Base-by-base conservation (phyloP, 805 yeast genomes). In the Suhomyces canberraensis region DNA sequence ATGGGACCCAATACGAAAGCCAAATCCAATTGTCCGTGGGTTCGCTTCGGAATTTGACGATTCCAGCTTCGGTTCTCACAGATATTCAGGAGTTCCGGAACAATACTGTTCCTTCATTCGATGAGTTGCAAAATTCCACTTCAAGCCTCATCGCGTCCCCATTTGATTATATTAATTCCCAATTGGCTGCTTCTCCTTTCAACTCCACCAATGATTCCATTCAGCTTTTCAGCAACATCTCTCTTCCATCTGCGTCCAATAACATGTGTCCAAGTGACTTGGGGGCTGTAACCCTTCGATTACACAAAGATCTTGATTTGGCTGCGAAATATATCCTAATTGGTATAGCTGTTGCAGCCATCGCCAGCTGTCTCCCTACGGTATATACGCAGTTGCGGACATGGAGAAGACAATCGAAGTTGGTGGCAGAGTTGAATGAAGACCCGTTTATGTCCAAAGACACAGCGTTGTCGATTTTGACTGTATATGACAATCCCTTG, bases 41-140 rank as follows among this genome's bases (percentile, higher is more conserved):
- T 8, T 60, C 76, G 0, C 60, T 91, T 46, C 60, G 73, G 44
- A 61, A 81, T 41, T 56, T 91, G 39, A 53, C 74, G 11, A 84
- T 93, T 9, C 87, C 96, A 1, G 50, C 76, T 0, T 60, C 79
- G 0, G 79, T 90, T 28, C 75, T 85, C 45, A 54, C 56, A 1
- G 75, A 79, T 19, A 64, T 93, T 13, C 73, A 75, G 3, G 44
- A 51, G 0, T 57, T 89, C 28, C 29, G 40, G 11, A 62, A 74
- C 15, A 58, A 62, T 0, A 64, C 75, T 2, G 61, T 84, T 0
- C 95, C 95, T 0, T 74, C 77, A 42, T 87, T 87, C 54, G 76
- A 73, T 2, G 69, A 72, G 6, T 80, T 87, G 3, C 73, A 79
- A 50, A 75, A 79, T 40, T 70, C 72, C 15, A 79, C 93, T 0